Percentiles rank a stretch among this genome's conserved stretches.
Evolutionary conservation across 495 filamentous ascomycete genomes (phyloP).

Genomic region (Penicillium odoratum): DNA sequence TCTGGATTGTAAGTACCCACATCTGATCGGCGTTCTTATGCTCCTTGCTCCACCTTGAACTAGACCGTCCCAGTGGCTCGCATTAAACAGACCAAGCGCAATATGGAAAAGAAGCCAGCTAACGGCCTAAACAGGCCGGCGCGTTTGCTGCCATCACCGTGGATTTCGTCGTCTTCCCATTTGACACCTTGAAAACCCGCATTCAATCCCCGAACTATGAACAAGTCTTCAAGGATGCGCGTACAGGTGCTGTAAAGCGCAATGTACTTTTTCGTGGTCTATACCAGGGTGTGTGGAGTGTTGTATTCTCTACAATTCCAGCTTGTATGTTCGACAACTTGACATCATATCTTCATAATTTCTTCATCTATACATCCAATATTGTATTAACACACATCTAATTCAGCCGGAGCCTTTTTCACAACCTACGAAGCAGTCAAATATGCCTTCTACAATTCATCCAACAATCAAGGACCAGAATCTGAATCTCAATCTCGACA

Average conservation of each 20-base stretch:
- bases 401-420: constrained; percentile 80
- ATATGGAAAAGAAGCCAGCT: neutral
- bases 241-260: constrained; percentile 52
- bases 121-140: constrained; percentile 59
- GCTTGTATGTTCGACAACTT: constrained; percentile 57
- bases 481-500: constrained; percentile 43
- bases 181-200: constrained; percentile 85
- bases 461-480: constrained; percentile 23
- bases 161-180: constrained; percentile 77
- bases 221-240: constrained; percentile 56
- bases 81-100: no score
- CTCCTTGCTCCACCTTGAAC: neutral
- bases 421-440: constrained; percentile 82
- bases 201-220: constrained; percentile 75
- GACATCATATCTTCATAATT: no score
- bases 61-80: neutral
- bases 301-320: constrained; percentile 83
- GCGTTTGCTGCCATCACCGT: constrained; percentile 77
- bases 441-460: constrained; percentile 48
- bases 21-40: neutral
- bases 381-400: neutral
- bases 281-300: constrained; percentile 87
- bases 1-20: constrained; percentile 44
- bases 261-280: constrained; percentile 67
- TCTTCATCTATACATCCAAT: neutral